Evolutionary conservation across 495 filamentous ascomycete species (phyloP), one percentile per base, ranked within the genome.

Genomic region (Penicillium flavigenum): DNA sequence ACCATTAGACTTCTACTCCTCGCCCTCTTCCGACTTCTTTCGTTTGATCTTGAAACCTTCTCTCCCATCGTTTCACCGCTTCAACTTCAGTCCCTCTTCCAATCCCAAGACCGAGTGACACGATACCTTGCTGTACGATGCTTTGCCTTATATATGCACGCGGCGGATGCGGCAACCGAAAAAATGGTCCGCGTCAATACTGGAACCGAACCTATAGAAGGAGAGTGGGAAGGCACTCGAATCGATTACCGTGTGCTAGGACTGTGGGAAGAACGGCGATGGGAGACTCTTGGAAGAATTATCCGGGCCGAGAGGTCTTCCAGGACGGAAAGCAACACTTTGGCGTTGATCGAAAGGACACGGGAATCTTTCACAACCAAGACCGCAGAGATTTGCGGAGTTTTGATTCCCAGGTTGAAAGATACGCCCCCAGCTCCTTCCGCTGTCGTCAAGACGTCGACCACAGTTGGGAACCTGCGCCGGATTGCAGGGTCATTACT

Each of bases 201-300:
- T 26, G 82, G 81, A 12, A 62, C 77, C 46, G 83, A 83, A 43
- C 76, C 81, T 19, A 79, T 94, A 27, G 61, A 79, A 58, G 91
- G 85, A 3, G 71, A 81, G 20, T 89, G 88, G 81, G 95, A 99
- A 69, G 90, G 86, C 20, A 81, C 79, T 52, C 66, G 67, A 41
- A 86, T 95, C 42, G 91, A 97, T 68, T 98, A 93, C 74, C 81
- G 85, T 27, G 93, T 96, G 68, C 76, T 98, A 45, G 83, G 84
- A 39, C 68, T 97, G 44, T 89, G 92, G 79, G 92, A 96, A 69
- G 85, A 90, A 61, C 68, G 68, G 58, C 73, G 73, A 67, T 81
- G 63, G 77, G 62, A 64, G 20, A 50, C 54, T 14, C 61, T 80
- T 5, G 64, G 65, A 54, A 62, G 65, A 59, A 57, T 65, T 54